Base-by-base conservation (phyloP, 495 filamentous ascomycete species). In the Podospora comata region DNA sequence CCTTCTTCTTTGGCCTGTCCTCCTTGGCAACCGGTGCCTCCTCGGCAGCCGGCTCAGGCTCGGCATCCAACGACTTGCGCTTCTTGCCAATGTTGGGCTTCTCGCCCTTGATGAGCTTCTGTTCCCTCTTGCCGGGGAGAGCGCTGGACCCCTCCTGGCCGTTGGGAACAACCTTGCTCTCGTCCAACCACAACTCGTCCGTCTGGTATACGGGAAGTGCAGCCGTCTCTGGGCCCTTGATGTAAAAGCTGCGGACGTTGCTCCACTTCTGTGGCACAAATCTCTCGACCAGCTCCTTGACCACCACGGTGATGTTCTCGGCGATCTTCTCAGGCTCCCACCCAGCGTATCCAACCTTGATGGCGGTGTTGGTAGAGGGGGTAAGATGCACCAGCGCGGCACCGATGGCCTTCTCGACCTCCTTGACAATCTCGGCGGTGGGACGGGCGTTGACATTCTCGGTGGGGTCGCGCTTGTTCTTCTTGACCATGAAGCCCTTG, bases 201-300 rank as follows among this genome's bases (percentile, higher is more conserved):
- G 95, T 90, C 74, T 97, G 82, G 90, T 92, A 99, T 68, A 99
- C 88, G 16, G 95, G 95, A 71, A 99, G 81, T 15, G 94, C 92
- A 67, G 87, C 90, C 11, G 93, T 96, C 71, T 89, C 87, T 11
- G 91, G 88, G 6, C 91, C 90, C 83, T 98, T 99, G 79, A 99
- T 83, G 80, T 97, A 93, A 60, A 98, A 76, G 60, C 85, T 85
- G 78, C 89, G 88, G 62, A 98, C 86, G 74, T 91, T 92, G 68
- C 86, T 85, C 93, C 93, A 97, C 66, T 91, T 88, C 72, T 92
- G 88, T 5, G 93, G 85, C 5, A 98, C 85, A 66, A 89, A 91
- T 77, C 91, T 92, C 48, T 91, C 87, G 3, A 89, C 87, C 72
- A 97, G 69, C 4, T 84, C 86, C 20, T 84, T 77, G 16, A 89